Evolutionary conservation across 495 filamentous ascomycete genomes (phyloP), one percentile per base, ranked within the genome.

Genomic region (Xylaria bambusicola): DNA sequence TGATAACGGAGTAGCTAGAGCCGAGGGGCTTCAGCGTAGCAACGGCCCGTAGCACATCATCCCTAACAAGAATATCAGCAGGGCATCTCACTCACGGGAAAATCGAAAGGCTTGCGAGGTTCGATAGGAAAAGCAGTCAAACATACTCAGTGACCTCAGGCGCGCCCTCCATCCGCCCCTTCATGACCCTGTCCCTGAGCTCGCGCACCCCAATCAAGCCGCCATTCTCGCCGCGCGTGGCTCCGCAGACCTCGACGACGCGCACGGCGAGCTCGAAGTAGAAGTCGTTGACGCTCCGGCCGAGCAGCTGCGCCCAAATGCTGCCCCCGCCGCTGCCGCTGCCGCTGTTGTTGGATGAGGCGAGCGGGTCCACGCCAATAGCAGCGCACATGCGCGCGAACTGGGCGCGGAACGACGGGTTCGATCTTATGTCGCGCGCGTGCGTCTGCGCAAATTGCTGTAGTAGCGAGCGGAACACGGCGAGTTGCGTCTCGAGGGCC

Each of bases 331-430:
- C 77, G 59, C 57, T 76, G 71, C 54, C 80, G 63, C 53, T 71
- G 60, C 67, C 76, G 38, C 64, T 65, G 17, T 67, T 84, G 62
- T 78, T 77, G 66, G 85, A 87, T 64, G 86, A 89, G 17, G 91
- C 91, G 1, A 98, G 79, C 0, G 94, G 94, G 71, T 98, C 95
- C 7, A 98, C 93, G 10, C 94, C 94, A 65, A 98, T 96, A 54
- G 93, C 90, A 65, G 91, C 86, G 75, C 94, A 98, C 95, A 98
- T 98, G 63, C 93, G 90, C 5, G 94, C 94, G 70, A 98, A 98
- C 77, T 98, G 93, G 15, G 92, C 91, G 27, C 95, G 91, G 74
- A 98, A 98, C 0, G 84, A 86, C 10, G 95, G 94, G 71, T 97
- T 92, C 2, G 92, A 96, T 60, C 92, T 91, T 62, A 98, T 98